Evolutionary conservation across 176 grass and related monocot genomes (phyloP).

Genomic region (Lolium perenne): DNA sequence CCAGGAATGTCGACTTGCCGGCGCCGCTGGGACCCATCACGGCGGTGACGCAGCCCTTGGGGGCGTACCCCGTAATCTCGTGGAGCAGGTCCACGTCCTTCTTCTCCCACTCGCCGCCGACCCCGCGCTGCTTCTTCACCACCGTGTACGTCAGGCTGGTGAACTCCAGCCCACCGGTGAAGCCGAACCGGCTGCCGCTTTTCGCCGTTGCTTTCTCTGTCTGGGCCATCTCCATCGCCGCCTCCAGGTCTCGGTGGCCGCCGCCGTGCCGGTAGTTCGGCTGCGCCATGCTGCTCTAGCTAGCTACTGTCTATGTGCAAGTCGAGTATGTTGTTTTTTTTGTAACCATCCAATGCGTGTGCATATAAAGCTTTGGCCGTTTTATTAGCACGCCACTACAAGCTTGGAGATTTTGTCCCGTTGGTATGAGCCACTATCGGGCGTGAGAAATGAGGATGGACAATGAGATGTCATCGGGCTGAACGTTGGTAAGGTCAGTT

Average conservation of each 20-base stretch:
- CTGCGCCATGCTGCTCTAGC: conserved; percentile 43
- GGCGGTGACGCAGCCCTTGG: conserved; percentile 70
- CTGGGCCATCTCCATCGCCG: conserved; percentile 42
- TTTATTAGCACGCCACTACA: conserved; percentile 22
- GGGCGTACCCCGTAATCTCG: conserved; percentile 67
- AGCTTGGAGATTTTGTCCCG: conserved; percentile 45
- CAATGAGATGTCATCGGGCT: conserved; percentile 33
- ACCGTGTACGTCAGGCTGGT: conserved; percentile 61
- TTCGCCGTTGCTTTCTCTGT: background rate
- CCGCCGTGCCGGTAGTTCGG: conserved; percentile 45
- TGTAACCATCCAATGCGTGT: conserved; percentile 19
- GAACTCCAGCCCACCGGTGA: conserved; percentile 69
- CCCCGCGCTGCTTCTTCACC: conserved; percentile 61
- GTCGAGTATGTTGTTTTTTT: conserved; percentile 12
- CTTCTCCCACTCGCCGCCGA: conserved; percentile 53
- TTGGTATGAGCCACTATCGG: conserved; percentile 20
- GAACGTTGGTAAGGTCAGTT: conserved; percentile 39
- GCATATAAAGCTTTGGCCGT: conserved; percentile 13
- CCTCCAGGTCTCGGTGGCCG: conserved; percentile 44
- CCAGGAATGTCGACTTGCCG: conserved; percentile 86
- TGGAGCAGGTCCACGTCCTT: conserved; percentile 78
- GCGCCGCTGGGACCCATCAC: conserved; percentile 78
- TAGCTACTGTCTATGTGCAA: background rate
- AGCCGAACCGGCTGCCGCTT: conserved; percentile 30
- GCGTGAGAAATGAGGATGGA: conserved; percentile 53